A percentile compares a stretch with the other conserved stretches of the same genome.
These are phyloP conservation scores for Fomitopsis palustris DNA, from an alignment of 1,284 basidiomycete species.

Conservation along the genomic window DNA sequence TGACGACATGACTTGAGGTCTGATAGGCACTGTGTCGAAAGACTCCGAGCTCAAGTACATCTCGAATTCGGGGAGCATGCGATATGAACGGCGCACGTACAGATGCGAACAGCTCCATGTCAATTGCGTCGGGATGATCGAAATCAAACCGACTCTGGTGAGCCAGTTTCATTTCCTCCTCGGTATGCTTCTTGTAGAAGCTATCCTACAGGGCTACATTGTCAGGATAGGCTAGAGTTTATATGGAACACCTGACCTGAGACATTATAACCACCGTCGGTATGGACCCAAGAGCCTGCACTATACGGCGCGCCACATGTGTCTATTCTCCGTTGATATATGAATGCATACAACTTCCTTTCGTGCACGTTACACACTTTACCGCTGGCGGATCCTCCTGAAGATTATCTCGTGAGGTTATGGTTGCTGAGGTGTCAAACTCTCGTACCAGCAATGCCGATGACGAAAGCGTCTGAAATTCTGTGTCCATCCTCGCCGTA, in stretches of 20 bases:
- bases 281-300: slow-evolving; percentile 77
- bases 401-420: slow-evolving; percentile 5
- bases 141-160: slow-evolving; percentile 88
- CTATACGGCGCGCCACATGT: slow-evolving; percentile 86
- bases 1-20: slow-evolving; percentile 84
- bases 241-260: slow-evolving; percentile 47
- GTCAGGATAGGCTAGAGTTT: not conserved
- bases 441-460: slow-evolving; percentile 85
- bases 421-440: slow-evolving; percentile 27
- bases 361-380: slow-evolving; percentile 55
- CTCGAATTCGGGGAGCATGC: slow-evolving; percentile 6
- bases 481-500: slow-evolving; percentile 72
- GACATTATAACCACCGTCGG: slow-evolving; percentile 89
- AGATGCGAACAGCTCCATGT: slow-evolving; percentile 82
- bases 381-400: slow-evolving; percentile 89
- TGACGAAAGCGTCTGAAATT: slow-evolving; percentile 80
- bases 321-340: slow-evolving; percentile 50
- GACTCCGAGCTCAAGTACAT: slow-evolving; percentile 14
- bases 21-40: slow-evolving; percentile 60
- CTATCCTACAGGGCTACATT: slow-evolving; percentile 66
- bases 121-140: slow-evolving; percentile 92
- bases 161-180: slow-evolving; percentile 78
- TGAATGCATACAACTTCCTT: slow-evolving; percentile 10
- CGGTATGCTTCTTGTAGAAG: slow-evolving; percentile 84
- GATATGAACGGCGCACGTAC: slow-evolving; percentile 40